Evolutionary conservation across 2,329 filamentous ascomycete genomes (phyloP).

Genomic region (Botrytis hyacinthi): DNA sequence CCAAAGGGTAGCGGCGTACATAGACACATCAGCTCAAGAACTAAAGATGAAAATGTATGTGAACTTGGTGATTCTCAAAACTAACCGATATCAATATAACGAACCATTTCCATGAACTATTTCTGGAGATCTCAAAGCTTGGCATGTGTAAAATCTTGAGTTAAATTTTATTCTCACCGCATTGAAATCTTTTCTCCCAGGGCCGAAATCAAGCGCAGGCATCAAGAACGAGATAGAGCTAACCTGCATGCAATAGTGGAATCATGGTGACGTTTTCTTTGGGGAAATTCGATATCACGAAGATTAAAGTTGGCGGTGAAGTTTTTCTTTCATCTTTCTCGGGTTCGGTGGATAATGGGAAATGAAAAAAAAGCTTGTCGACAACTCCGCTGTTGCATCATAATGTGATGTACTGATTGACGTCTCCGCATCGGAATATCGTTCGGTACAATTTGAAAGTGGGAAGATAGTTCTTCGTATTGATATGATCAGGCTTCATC

Average conservation of each 20-base stretch:
- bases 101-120: slow-evolving; percentile 7
- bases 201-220: not conserved
- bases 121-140: not conserved
- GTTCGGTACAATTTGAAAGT: not conserved
- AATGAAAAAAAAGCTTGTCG: slow-evolving; percentile 12
- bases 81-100: not conserved
- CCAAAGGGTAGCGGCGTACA: not conserved
- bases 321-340: not conserved
- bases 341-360: not conserved
- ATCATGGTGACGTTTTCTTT: slow-evolving; percentile 11
- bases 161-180: slow-evolving; percentile 2
- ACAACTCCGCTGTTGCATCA: slow-evolving; percentile 11
- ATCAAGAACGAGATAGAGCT: not conserved
- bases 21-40: not conserved
- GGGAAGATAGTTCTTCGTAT: not conserved
- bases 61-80: not conserved
- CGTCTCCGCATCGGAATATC: slow-evolving; percentile 10
- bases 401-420: slow-evolving; percentile 3
- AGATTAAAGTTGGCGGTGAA: not conserved
- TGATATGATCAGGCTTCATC: not conserved
- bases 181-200: slow-evolving; percentile 7
- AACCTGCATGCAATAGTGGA: not conserved
- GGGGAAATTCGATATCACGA: slow-evolving; percentile 2
- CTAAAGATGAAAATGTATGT: not conserved
- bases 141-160: not conserved